These are phyloP conservation scores for Meyerozyma athensensis DNA, from an alignment of 1,139 yeast species.

Conservation along the genomic window DNA sequence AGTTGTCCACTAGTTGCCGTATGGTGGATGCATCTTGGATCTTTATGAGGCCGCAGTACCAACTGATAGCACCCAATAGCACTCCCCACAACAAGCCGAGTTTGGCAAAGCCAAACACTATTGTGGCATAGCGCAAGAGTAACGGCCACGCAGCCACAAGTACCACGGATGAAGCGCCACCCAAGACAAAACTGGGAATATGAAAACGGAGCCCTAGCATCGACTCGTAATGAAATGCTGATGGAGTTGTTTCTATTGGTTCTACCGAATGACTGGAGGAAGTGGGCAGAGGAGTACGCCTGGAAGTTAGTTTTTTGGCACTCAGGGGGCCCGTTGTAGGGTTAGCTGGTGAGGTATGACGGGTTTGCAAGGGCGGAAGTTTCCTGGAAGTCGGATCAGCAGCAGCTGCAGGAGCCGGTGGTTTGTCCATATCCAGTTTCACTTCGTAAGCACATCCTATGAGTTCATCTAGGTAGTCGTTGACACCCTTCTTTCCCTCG, in stretches of 20 bases:
- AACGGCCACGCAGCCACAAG: slow-evolving; percentile 19
- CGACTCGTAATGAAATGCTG: slow-evolving; percentile 3
- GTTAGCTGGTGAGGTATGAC: slow-evolving; percentile 3
- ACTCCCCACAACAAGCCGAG: slow-evolving; percentile 23
- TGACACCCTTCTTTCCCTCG: slow-evolving; percentile 13
- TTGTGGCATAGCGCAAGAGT: slow-evolving; percentile 17
- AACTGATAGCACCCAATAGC: slow-evolving; percentile 21
- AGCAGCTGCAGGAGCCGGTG: background rate
- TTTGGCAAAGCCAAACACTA: slow-evolving; percentile 19
- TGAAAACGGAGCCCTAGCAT: slow-evolving; percentile 17
- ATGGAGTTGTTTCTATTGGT: background rate
- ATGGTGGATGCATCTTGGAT: slow-evolving; percentile 17
- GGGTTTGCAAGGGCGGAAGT: slow-evolving; percentile 10
- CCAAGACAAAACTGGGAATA: slow-evolving; percentile 30
- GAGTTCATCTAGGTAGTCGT: slow-evolving; percentile 26
- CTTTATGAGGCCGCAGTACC: slow-evolving; percentile 30
- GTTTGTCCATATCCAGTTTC: slow-evolving; percentile 3
- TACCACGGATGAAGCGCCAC: slow-evolving; percentile 21
- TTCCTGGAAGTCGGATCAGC: background rate
- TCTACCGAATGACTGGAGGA: background rate
- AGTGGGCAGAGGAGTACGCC: background rate
- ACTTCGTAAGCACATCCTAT: slow-evolving; percentile 10
- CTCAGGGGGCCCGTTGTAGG: slow-evolving; percentile 1
- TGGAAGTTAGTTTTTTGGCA: background rate
- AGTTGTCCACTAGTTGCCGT: slow-evolving; percentile 8